phyloP scores from a whole-genome alignment of 2,329 filamentous ascomycete genomes.

The Aspergillus nomiae region DNA sequence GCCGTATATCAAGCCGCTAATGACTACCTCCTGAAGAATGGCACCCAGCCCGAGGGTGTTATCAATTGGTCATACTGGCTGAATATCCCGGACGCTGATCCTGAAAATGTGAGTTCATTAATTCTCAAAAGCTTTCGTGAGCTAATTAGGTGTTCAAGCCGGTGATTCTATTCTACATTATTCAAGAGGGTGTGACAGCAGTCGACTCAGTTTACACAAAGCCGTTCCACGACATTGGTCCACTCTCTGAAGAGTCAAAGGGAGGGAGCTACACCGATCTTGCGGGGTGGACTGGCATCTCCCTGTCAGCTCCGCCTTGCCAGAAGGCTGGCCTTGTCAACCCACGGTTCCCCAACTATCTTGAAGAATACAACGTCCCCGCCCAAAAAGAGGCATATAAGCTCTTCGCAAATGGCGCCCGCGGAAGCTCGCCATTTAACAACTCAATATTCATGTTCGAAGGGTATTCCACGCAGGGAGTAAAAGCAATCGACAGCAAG shows the following conservation, averaged over 20 bases:
- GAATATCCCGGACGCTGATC: conserved; percentile 27
- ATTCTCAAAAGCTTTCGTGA: fast-evolving
- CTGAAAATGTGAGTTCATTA: conserved; percentile 23
- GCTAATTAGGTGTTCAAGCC: conserved; percentile 18
- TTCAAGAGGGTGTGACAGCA: conserved; percentile 37
- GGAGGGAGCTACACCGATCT: conserved; percentile 52
- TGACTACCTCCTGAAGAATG: conserved; percentile 46
- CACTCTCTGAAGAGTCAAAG: conserved; percentile 34
- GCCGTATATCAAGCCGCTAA: conserved; percentile 52
- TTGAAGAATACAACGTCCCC: conserved; percentile 42
- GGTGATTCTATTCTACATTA: conserved; percentile 34
- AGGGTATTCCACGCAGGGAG: conserved; percentile 53
- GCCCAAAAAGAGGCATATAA: conserved; percentile 43
- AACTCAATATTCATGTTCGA: conserved; percentile 59
- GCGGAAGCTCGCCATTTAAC: conserved; percentile 34
- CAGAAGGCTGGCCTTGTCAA: conserved; percentile 46
- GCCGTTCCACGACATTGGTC: conserved; percentile 48
- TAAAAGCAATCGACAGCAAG: conserved; percentile 39
- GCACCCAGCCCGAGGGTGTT: conserved; percentile 47
- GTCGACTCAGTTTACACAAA: conserved; percentile 46
- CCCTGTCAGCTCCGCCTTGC: conserved; percentile 40
- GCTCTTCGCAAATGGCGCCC: conserved; percentile 37
- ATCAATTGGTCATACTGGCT: conserved; percentile 51
- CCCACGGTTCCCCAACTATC: conserved; percentile 49
- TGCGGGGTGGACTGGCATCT: conserved; percentile 47